Base-by-base conservation (phyloP, 345 rosid species). In the Bruguiera gymnorhiza region DNA sequence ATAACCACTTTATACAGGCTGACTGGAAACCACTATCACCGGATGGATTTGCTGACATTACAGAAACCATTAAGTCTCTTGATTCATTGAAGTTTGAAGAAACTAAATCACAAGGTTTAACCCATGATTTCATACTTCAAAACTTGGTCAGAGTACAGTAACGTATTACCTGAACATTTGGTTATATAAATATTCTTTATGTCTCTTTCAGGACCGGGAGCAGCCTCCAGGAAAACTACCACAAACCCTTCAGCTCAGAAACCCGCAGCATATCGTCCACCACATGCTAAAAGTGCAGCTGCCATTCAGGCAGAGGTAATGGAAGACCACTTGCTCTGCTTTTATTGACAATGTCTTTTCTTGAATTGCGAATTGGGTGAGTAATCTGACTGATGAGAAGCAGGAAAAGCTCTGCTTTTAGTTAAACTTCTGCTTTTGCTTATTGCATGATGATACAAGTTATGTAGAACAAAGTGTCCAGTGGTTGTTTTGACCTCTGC, bases 261-360 rank as follows among this genome's bases (percentile, higher is more conserved):
- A 85, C 95, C 96, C n/a, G 88, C 89, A 65, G 97, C 93, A 53
- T 89, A 94, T 83, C 92, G 89, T 60, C 98, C 98, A 65, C 98
- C 97, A 0, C 92, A 89, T 77, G 96, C 98, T 56, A 94, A 89
- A 75, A 75, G 78, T 8, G 91, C 96, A 39, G 98, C 89, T 2
- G 85, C 86, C 31, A 64, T 87, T 75, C 94, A 86, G 79, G 94
- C 96, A n/a, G 86, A 91, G 98, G 98, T 94, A 90, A 26, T 23
- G n/a, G 63, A 66, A 56, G 16, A 56, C 55, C 56, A 62, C 62
- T 34, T 53, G 18, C 60, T 6, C 20, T 32, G 60, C 60, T 55
- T 71, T 13, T 52, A 26, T 26, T 43, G 10, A 26, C 29, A 9
- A 9, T 20, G 54, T 53, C 53, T 29, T 26, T n/a, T 5, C 1